Base-by-base conservation (phyloP, 331 rosid genomes). In the Acacia concinna region DNA sequence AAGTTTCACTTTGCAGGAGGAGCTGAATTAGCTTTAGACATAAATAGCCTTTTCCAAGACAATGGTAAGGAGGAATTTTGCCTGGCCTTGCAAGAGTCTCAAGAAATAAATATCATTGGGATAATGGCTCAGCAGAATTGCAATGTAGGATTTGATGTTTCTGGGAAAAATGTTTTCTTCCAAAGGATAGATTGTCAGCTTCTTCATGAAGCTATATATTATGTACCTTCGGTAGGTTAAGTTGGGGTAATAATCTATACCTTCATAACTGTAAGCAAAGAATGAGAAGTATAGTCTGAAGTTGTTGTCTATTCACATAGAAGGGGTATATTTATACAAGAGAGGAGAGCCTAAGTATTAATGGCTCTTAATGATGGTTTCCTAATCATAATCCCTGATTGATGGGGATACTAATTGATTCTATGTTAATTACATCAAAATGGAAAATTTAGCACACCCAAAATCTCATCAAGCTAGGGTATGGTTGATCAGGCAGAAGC, bases 181-280 rank as follows among this genome's bases (percentile, higher is more conserved):
- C 77, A 73, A 73, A 73, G 77, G 65, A 52, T 73, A 51, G 66
- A 73, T 3, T 73, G 77, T 52, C 56, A 73, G 49, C 77, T 73
- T 49, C 77, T 73, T 18, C n/a, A 73, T 28, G 31, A 8, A 28
- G 40, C 17, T 15, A 41, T 40, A 68, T n/a, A n/a, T n/a, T n/a
- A 23, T 10, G 11, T 35, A 37, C 3, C n/a, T n/a, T n/a, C n/a
- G 1, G 31, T 63, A 63, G 43, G 34, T 32, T 14, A 15, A 32
- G 41, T 63, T 6, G 10, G 57, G 38, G 38, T 35, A 35, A 35
- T 35, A 35, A 35, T 35, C 38, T 35, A 5, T 35, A n/a, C n/a
- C 38, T 35, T 35, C 38, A n/a, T n/a, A n/a, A n/a, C n/a, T n/a
- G n/a, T n/a, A n/a, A n/a, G n/a, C n/a, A n/a, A n/a, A n/a, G n/a